Evolutionary conservation across 164 flowering plant genomes (phyloP), one percentile per base, ranked within the genome.

Genomic region (Amborella trichopoda): DNA sequence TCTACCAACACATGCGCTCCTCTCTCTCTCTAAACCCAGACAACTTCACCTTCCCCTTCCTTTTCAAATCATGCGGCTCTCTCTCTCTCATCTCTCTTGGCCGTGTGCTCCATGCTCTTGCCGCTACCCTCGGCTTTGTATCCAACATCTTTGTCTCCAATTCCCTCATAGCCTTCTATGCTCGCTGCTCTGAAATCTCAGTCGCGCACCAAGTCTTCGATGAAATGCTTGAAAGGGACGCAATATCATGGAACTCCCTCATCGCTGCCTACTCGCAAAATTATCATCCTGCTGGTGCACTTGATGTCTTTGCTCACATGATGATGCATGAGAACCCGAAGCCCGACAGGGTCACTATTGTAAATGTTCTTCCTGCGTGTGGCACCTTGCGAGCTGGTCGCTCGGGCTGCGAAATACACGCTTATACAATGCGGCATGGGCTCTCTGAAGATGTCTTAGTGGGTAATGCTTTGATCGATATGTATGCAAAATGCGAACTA

Each of bases 181-280:
- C 81, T 0, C 33, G 70, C 21, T 73, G 83, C 30, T 77, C 88
- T 0, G 66, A 47, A 16, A 26, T 68, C 57, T 65, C 33, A 0
- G 46, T 59, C 22, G 87, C 81, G 1, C 54, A 58, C 14, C 49
- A 69, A 37, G 36, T 77, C 75, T 85, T 85, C 41, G 81, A 75
- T 45, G 76, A 81, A 61, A 46, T 74, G 76, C 30, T 14, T 42
- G n/a, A 59, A 22, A 62, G 78, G 59, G 94, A 84, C 58, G 58
- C 61, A 14, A 63, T 81, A 11, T 76, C 87, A 0, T 84, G 94
- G 94, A 84, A 81, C 49, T 77, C 90, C 18, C 72, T 84, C 39
- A 62, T 74, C 23, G 68, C 77, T 4, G 75, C 69, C 26, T 70
- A 68, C 61, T 59, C 71, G 16, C 78, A 75, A 54, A 49, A 43